Base-by-base conservation (phyloP, 2,329 filamentous ascomycete genomes). In the Alternaria triticina region DNA sequence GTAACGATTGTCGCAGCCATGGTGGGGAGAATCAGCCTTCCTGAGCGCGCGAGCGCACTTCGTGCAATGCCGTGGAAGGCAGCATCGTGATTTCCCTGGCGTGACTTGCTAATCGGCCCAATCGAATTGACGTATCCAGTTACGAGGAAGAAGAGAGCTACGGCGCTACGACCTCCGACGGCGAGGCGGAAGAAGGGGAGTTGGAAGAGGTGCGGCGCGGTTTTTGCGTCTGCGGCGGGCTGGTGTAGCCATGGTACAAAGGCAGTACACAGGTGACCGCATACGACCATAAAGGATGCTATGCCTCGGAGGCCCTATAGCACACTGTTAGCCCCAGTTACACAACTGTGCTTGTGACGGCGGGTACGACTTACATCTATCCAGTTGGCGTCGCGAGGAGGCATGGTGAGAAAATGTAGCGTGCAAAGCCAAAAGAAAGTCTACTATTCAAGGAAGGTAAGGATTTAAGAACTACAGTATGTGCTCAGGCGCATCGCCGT, bases 111-210 rank as follows among this genome's bases (percentile, higher is more conserved):
- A 62, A 90, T 83, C 15, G 88, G 86, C 70, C 89, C 89, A 56
- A 89, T 82, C 4, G 86, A 85, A 77, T 88, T 89, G 55, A 89
- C 88, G 70, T 89, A 90, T 60, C 88, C 88, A 1, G 91, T 93
- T 55, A 94, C 77, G 64, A 80, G 75, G 73, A 80, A 79, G 70
- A 80, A 80, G 49, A 80, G 70, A 11, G 77, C 77, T 15, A 80
- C 78, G 40, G 77, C 77, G 62, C 71, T 73, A 62, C 77, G 76
- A 50, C 78, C 88, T 71, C 88, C 87, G 54, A 86, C 82, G 43
- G 86, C 80, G 51, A 90, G 83, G 59, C 88, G 86, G 61, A 90
- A 79, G 70, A 87, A 86, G 13, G 88, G 88, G 44, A 83, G 81
- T 75, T 90, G 88, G 63, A 89, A 82, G 28, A 88, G 67, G 52